phyloP scores from a whole-genome alignment of 345 rosid genomes.

The Geranium rotundifolium region DNA sequence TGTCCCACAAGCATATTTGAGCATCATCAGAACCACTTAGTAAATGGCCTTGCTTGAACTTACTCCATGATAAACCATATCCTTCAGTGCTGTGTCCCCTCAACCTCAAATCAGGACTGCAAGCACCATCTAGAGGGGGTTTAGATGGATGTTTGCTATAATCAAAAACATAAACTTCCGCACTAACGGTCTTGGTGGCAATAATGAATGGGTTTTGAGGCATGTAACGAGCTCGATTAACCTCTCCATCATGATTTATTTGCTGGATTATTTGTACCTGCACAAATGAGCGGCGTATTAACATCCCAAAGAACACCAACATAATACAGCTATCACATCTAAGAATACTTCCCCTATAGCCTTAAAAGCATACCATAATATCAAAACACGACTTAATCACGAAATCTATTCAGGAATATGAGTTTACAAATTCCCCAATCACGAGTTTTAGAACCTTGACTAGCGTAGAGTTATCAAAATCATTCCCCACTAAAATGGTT shows the following conservation, averaged over 20 bases:
- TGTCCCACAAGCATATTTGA: slow-evolving; percentile 97
- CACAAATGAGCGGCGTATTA: not conserved
- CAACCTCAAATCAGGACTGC: slow-evolving; percentile 80
- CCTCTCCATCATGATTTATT: slow-evolving; percentile 95
- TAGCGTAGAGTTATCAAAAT: too few relatives aligned
- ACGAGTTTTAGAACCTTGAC: too few relatives aligned
- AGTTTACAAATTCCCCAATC: too few relatives aligned
- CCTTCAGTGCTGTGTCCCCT: slow-evolving; percentile 96
- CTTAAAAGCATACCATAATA: not conserved
- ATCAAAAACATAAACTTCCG: slow-evolving; percentile 91
- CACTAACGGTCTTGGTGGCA: slow-evolving; percentile 93
- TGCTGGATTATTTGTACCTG: slow-evolving; percentile 97
- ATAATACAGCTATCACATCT: not conserved
- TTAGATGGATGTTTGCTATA: slow-evolving; percentile 89
- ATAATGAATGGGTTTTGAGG: slow-evolving; percentile 84
- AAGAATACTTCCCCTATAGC: not conserved
- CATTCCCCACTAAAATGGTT: too few relatives aligned
- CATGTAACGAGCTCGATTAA: slow-evolving; percentile 96
- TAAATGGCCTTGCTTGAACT: slow-evolving; percentile 80
- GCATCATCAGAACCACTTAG: slow-evolving; percentile 98
- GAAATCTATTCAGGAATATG: too few relatives aligned
- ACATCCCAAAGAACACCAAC: not conserved
- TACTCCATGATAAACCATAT: slow-evolving; percentile 95
- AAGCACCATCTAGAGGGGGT: slow-evolving; percentile 85
- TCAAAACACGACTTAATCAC: not conserved